Evolutionary conservation across 495 filamentous ascomycete species (phyloP).

Genomic region (Chaetomium tenue): DNA sequence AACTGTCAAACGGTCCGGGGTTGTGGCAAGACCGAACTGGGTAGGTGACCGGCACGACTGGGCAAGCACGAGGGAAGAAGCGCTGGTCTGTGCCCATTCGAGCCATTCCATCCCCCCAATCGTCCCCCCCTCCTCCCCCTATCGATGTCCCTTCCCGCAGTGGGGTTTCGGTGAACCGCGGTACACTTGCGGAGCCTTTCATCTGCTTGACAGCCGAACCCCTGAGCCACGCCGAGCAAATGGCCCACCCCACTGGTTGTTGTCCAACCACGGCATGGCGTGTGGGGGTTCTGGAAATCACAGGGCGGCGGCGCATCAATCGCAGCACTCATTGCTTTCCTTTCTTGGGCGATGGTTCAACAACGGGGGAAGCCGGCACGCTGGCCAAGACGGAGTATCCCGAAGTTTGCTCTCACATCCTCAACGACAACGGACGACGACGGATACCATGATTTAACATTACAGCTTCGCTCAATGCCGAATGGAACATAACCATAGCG

Average conservation of each 20-base stretch:
- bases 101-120: too few relatives aligned
- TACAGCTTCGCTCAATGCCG: neutral
- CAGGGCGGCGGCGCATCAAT: too few relatives aligned
- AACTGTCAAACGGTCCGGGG: neutral
- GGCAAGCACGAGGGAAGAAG: neutral
- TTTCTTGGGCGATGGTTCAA: too few relatives aligned
- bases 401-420: neutral
- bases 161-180: neutral
- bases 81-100: slow-evolving; percentile 3
- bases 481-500: neutral
- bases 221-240: neutral
- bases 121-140: too few relatives aligned
- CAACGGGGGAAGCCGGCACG: neutral
- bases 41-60: too few relatives aligned
- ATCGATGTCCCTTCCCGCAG: slow-evolving; percentile 6
- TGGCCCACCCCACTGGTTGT: neutral
- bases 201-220: neutral
- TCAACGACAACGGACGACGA: neutral
- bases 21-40: too few relatives aligned
- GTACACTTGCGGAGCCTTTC: neutral
- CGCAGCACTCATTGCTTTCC: neutral
- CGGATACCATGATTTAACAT: neutral
- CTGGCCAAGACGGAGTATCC: slow-evolving; percentile 17
- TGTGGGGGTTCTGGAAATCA: neutral
- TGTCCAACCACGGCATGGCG: neutral